A percentile compares a stretch with the other conserved stretches of the same genome.
These are phyloP conservation scores for Pythium phragmiticola DNA, from an alignment of 352 stramenopile genomes.

Conservation along the genomic window DNA sequence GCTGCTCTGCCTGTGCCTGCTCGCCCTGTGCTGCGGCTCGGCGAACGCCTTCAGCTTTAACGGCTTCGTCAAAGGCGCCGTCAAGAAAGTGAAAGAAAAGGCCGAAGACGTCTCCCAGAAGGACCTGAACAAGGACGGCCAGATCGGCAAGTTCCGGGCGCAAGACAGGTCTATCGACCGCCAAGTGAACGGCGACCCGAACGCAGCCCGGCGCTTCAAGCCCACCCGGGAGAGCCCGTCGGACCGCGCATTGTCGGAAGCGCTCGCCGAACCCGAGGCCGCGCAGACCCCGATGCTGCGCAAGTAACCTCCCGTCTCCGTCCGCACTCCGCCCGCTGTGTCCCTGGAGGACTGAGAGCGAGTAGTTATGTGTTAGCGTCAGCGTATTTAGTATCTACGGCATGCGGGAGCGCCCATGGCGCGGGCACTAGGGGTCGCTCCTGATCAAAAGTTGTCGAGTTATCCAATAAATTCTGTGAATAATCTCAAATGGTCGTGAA, in stretches of 20 bases:
- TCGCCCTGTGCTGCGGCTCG: constrained; percentile 8
- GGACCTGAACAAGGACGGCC: constrained; percentile 28
- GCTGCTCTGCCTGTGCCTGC: constrained; percentile 15
- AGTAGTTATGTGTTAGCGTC: not conserved
- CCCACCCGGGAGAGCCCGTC: constrained; percentile 8
- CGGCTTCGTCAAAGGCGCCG: constrained; percentile 11
- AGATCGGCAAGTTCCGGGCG: constrained; percentile 25
- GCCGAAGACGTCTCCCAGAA: constrained; percentile 11
- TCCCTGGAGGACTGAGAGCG: not conserved
- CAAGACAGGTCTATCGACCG: constrained; percentile 11
- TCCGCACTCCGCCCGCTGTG: no score
- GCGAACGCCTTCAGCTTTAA: constrained; percentile 3
- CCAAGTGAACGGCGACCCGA: constrained; percentile 18
- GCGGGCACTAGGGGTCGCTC: not conserved
- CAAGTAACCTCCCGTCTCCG: not conserved
- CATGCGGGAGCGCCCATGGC: not conserved
- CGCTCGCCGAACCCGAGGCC: constrained; percentile 3
- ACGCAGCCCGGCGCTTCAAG: constrained; percentile 16
- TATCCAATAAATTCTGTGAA: not conserved
- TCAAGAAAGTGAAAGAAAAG: constrained; percentile 13
- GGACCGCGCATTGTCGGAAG: constrained; percentile 2
- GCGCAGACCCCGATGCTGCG: constrained; percentile 10
- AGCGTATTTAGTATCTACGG: not conserved
- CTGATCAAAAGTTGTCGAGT: not conserved
- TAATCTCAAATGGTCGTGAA: no score